Base-by-base conservation (phyloP, 2,329 filamentous ascomycete genomes). In the Thelonectria discophora region DNA sequence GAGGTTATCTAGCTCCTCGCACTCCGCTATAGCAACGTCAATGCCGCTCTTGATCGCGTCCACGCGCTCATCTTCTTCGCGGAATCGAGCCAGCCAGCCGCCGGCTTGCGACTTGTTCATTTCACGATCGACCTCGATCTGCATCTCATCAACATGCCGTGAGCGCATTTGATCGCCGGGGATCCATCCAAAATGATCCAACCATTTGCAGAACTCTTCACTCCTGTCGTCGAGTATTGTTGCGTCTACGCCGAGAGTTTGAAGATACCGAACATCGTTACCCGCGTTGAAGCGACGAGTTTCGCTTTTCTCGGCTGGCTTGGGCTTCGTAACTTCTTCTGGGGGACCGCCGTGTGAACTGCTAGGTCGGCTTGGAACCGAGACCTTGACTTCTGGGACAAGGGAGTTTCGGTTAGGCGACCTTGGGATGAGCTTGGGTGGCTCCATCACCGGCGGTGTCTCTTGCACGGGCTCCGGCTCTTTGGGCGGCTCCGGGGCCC, bases 1-100 rank as follows among this genome's bases (percentile, higher is more conserved):
- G 40, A 99, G 83, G 62, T 96, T 96, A 75, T 99, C 95, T 60
- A 99, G 82, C 79, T 98, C 94, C 70, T 99, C 96, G 72, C 95
- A 98, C 78, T 99, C 95, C 18, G 89, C 86, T 70, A 99, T 93
- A n/a, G 93, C 91, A 65, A 90, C 85, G 73, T 99, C 94, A 56
- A 99, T 89, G 56, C 97, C 88, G 59, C 82, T 86, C 70, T 94
- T 93, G 68, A 99, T 92, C 24, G 91, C 90, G 60, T 93, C 90
- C 2, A 97, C 91, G 60, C 94, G 88, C 64, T 95, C 93, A 74
- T 98, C 94, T 71, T 97, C 93, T 67, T 95, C 91, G 67, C 94
- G 82, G 66, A 90, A 85, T 62, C 94, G 90, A 52, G 90, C 90
- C 49, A 98, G 83, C 94, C 94, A 98, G 63, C 92, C 94, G 58